phyloP scores from a whole-genome alignment of 1,284 basidiomycete genomes.

The Microbotryum lychnidis-dioicae region DNA sequence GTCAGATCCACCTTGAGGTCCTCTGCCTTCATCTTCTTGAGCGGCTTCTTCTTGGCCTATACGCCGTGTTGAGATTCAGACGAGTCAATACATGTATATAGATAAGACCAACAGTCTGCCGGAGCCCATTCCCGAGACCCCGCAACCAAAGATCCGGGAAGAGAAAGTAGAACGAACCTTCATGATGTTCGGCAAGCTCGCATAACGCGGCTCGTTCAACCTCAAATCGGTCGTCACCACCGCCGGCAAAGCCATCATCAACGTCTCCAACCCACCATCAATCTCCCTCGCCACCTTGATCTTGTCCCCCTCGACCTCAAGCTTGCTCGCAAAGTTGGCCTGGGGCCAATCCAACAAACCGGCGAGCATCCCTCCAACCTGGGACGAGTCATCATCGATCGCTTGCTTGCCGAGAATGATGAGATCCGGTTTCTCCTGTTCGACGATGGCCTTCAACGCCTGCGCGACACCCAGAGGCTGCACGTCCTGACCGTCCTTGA shows the following conservation, averaged over 20 bases:
- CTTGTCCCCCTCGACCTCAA: conserved; percentile 57
- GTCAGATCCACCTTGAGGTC: conserved; percentile 75
- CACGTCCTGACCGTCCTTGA: conserved; percentile 59
- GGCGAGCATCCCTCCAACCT: conserved; percentile 96
- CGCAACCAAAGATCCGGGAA: neutral
- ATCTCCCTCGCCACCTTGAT: conserved; percentile 81
- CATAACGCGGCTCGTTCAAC: conserved; percentile 75
- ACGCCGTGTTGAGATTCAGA: too few relatives aligned
- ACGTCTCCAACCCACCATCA: conserved; percentile 83
- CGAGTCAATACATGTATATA: neutral
- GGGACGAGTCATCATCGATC: conserved; percentile 94
- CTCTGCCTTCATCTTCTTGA: conserved; percentile 71
- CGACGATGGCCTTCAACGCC: conserved; percentile 67
- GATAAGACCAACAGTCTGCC: too few relatives aligned
- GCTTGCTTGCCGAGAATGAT: conserved; percentile 98
- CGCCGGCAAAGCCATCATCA: conserved; percentile 72
- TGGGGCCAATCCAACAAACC: conserved; percentile 88
- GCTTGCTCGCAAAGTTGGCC: conserved; percentile 87
- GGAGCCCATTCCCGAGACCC: neutral
- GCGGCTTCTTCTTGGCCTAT: conserved; percentile 91
- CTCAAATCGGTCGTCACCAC: conserved; percentile 90
- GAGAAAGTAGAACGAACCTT: conserved; percentile 44
- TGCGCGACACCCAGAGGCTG: conserved; percentile 85
- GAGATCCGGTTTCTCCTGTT: conserved; percentile 58
- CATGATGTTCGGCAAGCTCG: conserved; percentile 91